phyloP scores from a whole-genome alignment of 345 rosid genomes.

The Eucalyptus tenuipes region DNA sequence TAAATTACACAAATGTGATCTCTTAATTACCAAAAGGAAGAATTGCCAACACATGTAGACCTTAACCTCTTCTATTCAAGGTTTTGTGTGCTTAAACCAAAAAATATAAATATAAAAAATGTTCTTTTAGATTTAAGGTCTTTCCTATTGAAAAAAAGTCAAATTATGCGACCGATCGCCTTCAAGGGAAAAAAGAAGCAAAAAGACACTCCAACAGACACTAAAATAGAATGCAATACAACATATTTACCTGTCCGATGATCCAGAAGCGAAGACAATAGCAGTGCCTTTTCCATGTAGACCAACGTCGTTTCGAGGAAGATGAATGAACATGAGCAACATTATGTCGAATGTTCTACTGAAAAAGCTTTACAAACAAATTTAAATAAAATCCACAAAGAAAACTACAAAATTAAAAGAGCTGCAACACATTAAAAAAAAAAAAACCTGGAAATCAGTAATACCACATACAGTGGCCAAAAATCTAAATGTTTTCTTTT shows the following conservation, averaged over 20 bases:
- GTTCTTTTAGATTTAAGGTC: neutral
- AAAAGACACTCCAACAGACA: neutral
- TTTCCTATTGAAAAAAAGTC: neutral
- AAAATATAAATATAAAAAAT: neutral
- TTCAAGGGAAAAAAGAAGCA: neutral
- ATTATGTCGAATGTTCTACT: neutral
- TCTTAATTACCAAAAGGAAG: neutral
- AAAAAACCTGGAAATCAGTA: too few species aligned
- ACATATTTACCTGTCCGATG: slow-evolving; percentile 61
- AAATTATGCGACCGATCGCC: neutral
- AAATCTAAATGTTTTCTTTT: neutral
- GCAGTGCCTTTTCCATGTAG: slow-evolving; percentile 52
- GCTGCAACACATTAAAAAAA: neutral
- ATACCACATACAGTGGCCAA: neutral
- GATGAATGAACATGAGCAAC: neutral
- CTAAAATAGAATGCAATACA: neutral
- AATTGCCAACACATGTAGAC: neutral
- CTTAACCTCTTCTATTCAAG: neutral
- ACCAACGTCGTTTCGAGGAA: slow-evolving; percentile 41
- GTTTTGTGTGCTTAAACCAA: neutral
- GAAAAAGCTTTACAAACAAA: neutral
- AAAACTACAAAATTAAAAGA: neutral
- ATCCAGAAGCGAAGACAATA: slow-evolving; percentile 41
- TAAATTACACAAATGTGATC: neutral
- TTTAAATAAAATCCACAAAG: neutral